These are phyloP conservation scores for Gymnopilus junonius DNA, from an alignment of 768 basidiomycete genomes.

Conservation along the genomic window DNA sequence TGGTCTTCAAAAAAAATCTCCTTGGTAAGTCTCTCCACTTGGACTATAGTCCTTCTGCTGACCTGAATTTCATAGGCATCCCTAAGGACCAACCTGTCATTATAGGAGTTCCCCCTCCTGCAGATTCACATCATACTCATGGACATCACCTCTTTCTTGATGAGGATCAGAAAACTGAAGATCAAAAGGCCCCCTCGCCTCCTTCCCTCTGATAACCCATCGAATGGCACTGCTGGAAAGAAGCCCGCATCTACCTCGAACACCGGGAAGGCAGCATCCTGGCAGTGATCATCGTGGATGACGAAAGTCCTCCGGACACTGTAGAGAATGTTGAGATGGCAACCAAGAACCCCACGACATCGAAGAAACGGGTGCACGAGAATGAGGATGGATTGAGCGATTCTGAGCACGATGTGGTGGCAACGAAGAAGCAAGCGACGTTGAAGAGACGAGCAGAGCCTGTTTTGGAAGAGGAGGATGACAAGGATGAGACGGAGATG, in stretches of 20 bases:
- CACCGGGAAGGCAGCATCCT: not conserved
- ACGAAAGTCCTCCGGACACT: not conserved
- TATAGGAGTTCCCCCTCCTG: constrained; percentile 1
- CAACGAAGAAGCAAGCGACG: not conserved
- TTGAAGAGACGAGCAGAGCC: not conserved
- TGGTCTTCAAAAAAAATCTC: not conserved
- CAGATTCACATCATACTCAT: not conserved
- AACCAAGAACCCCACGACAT: not conserved
- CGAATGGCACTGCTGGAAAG: not conserved
- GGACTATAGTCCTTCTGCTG: not conserved
- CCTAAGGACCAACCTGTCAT: constrained; percentile 2
- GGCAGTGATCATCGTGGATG: not conserved
- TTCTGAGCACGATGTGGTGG: not conserved
- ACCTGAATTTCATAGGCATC: not conserved
- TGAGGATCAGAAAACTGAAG: constrained; percentile 1
- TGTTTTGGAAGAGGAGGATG: not conserved
- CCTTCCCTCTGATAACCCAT: not conserved
- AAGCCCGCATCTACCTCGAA: not conserved
- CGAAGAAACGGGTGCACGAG: not conserved
- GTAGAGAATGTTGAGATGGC: not conserved
- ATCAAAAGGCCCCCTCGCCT: constrained; percentile 7
- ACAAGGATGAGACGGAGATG: not conserved
- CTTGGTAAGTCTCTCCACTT: not conserved
- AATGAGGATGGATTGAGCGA: not conserved
- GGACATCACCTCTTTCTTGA: constrained; percentile 8